A percentile compares a stretch with the other conserved stretches of the same genome.
phyloP scores from a whole-genome alignment of 2,329 filamentous ascomycete genomes.

The Fusarium piperis region DNA sequence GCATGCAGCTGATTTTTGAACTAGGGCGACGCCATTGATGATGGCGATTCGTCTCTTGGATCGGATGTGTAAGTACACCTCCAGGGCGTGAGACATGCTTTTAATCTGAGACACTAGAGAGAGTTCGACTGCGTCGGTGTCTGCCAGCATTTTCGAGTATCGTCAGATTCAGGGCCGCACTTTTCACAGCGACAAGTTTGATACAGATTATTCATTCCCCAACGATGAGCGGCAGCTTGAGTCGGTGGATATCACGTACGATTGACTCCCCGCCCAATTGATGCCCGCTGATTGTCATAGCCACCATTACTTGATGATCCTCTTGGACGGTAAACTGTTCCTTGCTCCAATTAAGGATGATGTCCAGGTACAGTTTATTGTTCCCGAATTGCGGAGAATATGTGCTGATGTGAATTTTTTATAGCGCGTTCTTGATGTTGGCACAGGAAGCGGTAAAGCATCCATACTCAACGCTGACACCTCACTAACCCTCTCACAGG shows the following conservation, averaged over 20 bases:
- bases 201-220: conserved; percentile 9
- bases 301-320: conserved; percentile 20
- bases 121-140: conserved; percentile 21
- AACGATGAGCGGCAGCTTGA: conserved; percentile 20
- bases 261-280: not conserved
- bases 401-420: not conserved
- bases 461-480: accelerated
- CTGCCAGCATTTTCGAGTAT: conserved; percentile 18
- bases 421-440: conserved; percentile 20
- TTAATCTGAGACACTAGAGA: not conserved
- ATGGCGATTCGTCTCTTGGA: not conserved
- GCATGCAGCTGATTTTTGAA: not conserved
- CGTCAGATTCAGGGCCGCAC: conserved; percentile 22
- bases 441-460: conserved; percentile 18
- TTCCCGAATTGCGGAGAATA: not conserved
- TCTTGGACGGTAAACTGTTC: conserved; percentile 2
- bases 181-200: conserved; percentile 26
- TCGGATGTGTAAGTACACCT: not conserved
- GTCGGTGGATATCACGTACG: conserved; percentile 18
- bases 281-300: not conserved
- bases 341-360: conserved; percentile 2
- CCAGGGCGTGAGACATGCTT: too few species aligned
- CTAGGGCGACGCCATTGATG: not conserved
- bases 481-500: not conserved
- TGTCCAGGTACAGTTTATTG: not conserved